Evolutionary conservation across 2,329 filamentous ascomycete genomes (phyloP).

Genomic region (Monosporascus sp.): DNA sequence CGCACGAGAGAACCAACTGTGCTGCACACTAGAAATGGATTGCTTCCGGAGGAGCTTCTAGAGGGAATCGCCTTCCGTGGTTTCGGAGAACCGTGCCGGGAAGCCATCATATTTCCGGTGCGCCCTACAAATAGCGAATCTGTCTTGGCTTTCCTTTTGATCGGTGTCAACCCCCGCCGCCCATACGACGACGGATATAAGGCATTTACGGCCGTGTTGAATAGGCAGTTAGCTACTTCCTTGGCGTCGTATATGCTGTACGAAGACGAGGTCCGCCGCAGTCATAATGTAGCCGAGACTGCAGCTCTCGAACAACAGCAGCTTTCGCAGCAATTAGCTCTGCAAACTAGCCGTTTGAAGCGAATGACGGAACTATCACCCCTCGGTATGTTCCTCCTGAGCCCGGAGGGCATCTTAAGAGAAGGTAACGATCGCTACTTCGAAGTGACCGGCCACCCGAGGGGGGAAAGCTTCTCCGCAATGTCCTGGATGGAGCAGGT

Average conservation of each 20-base stretch:
- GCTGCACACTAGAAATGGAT: conserved; percentile 31
- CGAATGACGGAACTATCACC: conserved; percentile 33
- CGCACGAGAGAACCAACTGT: conserved; percentile 29
- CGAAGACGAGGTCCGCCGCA: conserved; percentile 57
- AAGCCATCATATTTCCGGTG: conserved; percentile 57
- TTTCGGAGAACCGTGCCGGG: conserved; percentile 49
- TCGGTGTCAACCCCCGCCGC: conserved; percentile 57
- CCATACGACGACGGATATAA: conserved; percentile 61
- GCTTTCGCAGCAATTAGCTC: conserved; percentile 27
- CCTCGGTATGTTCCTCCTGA: conserved; percentile 33
- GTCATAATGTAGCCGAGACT: conserved; percentile 28
- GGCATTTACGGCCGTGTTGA: conserved; percentile 45
- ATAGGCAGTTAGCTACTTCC: conserved; percentile 51
- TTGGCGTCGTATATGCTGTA: conserved; percentile 60
- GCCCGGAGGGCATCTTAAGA: conserved; percentile 34
- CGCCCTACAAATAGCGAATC: conserved; percentile 53
- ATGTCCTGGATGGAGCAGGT: conserved; percentile 39
- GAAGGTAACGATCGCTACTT: conserved; percentile 43
- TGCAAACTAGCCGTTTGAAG: conserved; percentile 31
- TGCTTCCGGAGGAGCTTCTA: conserved; percentile 47
- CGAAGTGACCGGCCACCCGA: conserved; percentile 38
- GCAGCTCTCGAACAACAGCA: conserved; percentile 29
- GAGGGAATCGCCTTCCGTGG: conserved; percentile 49
- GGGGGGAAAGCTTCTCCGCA: conserved; percentile 29
- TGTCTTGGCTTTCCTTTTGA: conserved; percentile 55